phyloP scores from a whole-genome alignment of 208 protist genomes.

The Trypanosoma boissoni region DNA sequence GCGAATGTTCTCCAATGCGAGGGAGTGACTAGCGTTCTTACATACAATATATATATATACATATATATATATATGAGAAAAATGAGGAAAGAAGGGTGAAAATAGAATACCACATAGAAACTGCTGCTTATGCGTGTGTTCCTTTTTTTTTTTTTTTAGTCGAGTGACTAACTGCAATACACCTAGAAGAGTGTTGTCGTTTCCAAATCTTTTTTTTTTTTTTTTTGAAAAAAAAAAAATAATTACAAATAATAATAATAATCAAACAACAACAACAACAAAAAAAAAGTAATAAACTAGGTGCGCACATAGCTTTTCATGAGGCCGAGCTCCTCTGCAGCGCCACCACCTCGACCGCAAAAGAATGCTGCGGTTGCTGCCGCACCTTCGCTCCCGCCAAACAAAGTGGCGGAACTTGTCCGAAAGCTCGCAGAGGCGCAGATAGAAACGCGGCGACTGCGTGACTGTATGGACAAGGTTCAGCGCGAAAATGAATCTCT shows the following conservation, averaged over 20 bases:
- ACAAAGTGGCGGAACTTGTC: constrained; percentile 62
- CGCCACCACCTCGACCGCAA: neutral
- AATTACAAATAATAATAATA: too few relatives aligned
- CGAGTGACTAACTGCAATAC: too few relatives aligned
- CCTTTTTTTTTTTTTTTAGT: too few relatives aligned
- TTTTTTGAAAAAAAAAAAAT: too few relatives aligned
- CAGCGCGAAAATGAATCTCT: constrained; percentile 15
- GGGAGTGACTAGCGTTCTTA: neutral
- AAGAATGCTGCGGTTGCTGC: too few relatives aligned
- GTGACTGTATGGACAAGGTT: constrained; percentile 26
- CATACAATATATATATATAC: neutral
- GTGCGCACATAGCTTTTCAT: neutral
- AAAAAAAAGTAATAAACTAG: too few relatives aligned
- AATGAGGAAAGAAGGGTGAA: too few relatives aligned
- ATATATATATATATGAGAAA: neutral
- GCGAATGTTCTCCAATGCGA: neutral
- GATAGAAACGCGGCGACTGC: constrained; percentile 37
- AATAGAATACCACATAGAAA: too few relatives aligned
- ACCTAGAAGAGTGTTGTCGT: too few relatives aligned
- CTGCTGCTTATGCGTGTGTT: too few relatives aligned
- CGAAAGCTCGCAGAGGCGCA: constrained; percentile 66
- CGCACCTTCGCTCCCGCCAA: constrained; percentile 23
- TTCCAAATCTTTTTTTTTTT: too few relatives aligned
- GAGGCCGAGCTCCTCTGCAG: neutral
- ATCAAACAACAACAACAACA: too few relatives aligned